A percentile compares a stretch with the other conserved stretches of the same genome.
Evolutionary conservation across 176 grass and related monocot genomes (phyloP).

Genomic region (Cocos nucifera): DNA sequence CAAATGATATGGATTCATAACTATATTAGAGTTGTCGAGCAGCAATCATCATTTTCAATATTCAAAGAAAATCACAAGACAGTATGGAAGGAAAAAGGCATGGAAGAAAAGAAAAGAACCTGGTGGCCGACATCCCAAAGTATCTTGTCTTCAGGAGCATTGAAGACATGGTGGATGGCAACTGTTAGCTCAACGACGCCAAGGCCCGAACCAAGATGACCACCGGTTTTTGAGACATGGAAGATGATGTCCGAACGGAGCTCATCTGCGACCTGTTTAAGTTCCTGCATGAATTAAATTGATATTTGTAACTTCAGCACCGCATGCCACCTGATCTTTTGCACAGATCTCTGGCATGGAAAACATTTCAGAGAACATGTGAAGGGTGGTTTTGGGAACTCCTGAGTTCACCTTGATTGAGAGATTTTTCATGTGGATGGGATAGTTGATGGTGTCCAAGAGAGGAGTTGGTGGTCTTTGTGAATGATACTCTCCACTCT

Average conservation of each 20-base stretch:
- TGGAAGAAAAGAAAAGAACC: conserved; percentile 33
- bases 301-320: neutral
- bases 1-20: no score
- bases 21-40: no score
- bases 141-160: conserved; percentile 75
- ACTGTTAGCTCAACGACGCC: conserved; percentile 93
- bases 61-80: neutral
- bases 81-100: neutral
- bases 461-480: conserved; percentile 92
- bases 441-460: conserved; percentile 86
- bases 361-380: conserved; percentile 29
- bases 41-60: no score
- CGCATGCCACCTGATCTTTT: neutral
- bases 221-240: conserved; percentile 92
- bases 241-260: conserved; percentile 96
- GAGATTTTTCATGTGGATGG: conserved; percentile 97
- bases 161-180: conserved; percentile 91
- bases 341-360: neutral
- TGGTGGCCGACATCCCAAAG: conserved; percentile 99
- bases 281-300: conserved; percentile 33
- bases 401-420: conserved; percentile 39
- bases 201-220: conserved; percentile 90
- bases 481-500: conserved; percentile 67
- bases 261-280: conserved; percentile 86
- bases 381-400: neutral